Conservation (phyloP, 805 yeast species). For the Sugiyamaella boreocaroliniensis region DNA sequence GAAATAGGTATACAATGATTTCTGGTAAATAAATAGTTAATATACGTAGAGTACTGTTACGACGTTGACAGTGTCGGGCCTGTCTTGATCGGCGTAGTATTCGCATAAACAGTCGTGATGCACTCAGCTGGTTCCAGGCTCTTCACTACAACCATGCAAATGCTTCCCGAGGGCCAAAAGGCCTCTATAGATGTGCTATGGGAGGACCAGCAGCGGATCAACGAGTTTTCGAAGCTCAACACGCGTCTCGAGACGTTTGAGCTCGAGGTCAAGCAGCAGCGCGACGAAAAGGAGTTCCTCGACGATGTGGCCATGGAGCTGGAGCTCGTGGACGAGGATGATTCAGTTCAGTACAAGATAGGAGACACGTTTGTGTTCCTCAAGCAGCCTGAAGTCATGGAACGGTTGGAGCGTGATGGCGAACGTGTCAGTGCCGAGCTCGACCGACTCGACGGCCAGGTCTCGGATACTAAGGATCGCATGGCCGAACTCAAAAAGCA, state of each 20-base stretch:
- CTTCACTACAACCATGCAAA: not conserved
- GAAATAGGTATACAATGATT: not conserved
- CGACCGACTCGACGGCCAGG: constrained; percentile 38
- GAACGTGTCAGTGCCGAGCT: constrained; percentile 48
- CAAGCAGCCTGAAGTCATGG: constrained; percentile 59
- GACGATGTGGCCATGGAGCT: constrained; percentile 82
- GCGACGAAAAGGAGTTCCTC: constrained; percentile 74
- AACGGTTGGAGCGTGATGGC: constrained; percentile 57
- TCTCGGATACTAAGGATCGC: constrained; percentile 47
- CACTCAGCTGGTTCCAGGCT: not conserved
- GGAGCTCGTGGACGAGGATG: constrained; percentile 67
- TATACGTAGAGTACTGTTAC: no score
- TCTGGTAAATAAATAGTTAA: no score
- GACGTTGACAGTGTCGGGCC: no score
- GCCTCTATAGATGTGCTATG: constrained; percentile 42
- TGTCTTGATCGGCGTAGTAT: no score
- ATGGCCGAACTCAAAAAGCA: constrained; percentile 58
- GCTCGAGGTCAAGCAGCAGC: constrained; percentile 41
- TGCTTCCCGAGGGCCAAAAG: constrained; percentile 1
- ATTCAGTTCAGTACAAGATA: constrained; percentile 50
- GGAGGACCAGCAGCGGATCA: constrained; percentile 86
- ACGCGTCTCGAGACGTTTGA: constrained; percentile 56
- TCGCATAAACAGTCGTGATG: no score
- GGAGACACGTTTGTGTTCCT: constrained; percentile 76
- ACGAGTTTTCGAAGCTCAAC: constrained; percentile 78